Evolutionary conservation across 23 red algal genomes (phyloP), one percentile per base, ranked within the genome.

Genomic region (Rhodosorus marinus): DNA sequence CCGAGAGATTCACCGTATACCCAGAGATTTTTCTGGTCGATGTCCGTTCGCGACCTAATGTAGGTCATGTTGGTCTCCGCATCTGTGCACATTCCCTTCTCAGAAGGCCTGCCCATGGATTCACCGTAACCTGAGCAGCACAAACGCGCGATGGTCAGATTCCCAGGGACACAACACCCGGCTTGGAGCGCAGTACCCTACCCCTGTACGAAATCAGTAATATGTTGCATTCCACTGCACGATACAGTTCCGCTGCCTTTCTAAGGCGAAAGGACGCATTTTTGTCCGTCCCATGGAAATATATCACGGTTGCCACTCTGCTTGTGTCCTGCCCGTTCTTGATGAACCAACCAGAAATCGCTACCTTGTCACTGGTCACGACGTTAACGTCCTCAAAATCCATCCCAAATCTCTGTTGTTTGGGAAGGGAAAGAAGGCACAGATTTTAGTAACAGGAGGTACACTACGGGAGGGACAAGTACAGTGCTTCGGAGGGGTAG

Each of bases 301-400:
- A 95, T 11, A 95, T 51, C 19, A 95, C 30, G 1, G 88, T 95
- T 24, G 72, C 64, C 6, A 56, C 76, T 24, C 24, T 54, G 27
- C n/a, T 17, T 41, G 80, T 85, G 20, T 55, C 58, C 8, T 71
- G 56, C 2, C 28, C 31, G 7, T 63, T 67, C 49, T 54, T 40
- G 55, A 95, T 84, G 51, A 95, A 95, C 88, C 88, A 95, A 14
- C 88, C 88, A 31, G 57, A 41, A 52, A 95, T 95, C 35, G 73
- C 57, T 0, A 79, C 69, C 2, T 69, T 73, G 69, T 95, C 88
- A 20, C 59, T 40, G n/a, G 88, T 95, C 51, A 64, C 72, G 46
- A 80, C 79, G 33, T 30, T 34, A 9, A 95, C 88, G 47, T 95
- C 80, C 4, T 95, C 88, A 30, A 65, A 95, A 49, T 57, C 59